phyloP scores from a whole-genome alignment of 1,284 basidiomycete species.

The Peniophora sp. region DNA sequence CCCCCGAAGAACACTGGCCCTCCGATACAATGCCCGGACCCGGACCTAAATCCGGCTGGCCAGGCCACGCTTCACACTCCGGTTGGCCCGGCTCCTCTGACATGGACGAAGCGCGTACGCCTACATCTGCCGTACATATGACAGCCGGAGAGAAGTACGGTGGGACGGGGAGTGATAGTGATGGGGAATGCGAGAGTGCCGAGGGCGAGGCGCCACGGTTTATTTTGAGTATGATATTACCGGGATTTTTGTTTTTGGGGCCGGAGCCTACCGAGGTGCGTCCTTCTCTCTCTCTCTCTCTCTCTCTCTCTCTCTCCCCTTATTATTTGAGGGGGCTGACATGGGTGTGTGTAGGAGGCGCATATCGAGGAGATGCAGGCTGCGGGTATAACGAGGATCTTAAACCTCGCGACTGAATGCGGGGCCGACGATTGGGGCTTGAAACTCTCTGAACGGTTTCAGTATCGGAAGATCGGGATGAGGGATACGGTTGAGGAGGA shows the following conservation, averaged over 20 bases:
- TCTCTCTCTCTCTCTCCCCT: too few relatives aligned
- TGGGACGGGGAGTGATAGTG: constrained; percentile 44
- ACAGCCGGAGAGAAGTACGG: constrained; percentile 47
- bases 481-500: constrained; percentile 93
- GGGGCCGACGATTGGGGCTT: constrained; percentile 71
- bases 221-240: constrained; percentile 80
- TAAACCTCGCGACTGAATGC: constrained; percentile 91
- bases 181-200: too few relatives aligned
- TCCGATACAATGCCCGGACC: constrained; percentile 1
- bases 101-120: constrained; percentile 39
- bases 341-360: constrained; percentile 24
- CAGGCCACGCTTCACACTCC: too few relatives aligned
- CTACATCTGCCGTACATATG: constrained; percentile 44
- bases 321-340: too few relatives aligned
- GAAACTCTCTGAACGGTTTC: constrained; percentile 59
- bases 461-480: constrained; percentile 87
- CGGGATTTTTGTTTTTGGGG: constrained; percentile 85
- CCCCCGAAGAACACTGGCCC: constrained; percentile 12
- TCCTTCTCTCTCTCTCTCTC: too few relatives aligned
- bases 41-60: constrained; percentile 4
- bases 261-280: constrained; percentile 65
- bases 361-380: constrained; percentile 69
- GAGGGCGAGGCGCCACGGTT: constrained; percentile 38
- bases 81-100: constrained; percentile 19
- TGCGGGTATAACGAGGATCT: constrained; percentile 80